A percentile compares a stretch with the other conserved stretches of the same genome.
These are phyloP conservation scores for Fomitopsis pulvina DNA, from an alignment of 768 basidiomycete species.

Conservation along the genomic window DNA sequence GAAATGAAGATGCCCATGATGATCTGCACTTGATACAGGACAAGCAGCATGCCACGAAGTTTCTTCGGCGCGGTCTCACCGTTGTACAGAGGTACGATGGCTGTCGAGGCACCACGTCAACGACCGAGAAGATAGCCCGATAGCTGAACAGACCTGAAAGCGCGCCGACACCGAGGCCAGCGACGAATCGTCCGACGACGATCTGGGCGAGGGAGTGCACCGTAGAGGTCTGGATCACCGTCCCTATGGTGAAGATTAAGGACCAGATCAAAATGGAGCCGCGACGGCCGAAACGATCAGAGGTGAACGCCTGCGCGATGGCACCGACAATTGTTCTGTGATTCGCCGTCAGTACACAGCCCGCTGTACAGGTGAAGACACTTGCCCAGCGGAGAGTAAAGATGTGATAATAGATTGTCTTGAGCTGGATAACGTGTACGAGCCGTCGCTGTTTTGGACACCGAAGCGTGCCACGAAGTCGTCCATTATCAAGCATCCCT, in stretches of 20 bases:
- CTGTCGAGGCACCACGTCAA: too few relatives aligned
- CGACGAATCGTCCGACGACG: slow-evolving; percentile 66
- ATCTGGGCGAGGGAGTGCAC: slow-evolving; percentile 55
- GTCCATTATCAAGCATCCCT: slow-evolving; percentile 77
- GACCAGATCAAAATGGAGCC: slow-evolving; percentile 76
- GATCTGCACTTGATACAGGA: slow-evolving; percentile 74
- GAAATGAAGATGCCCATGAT: slow-evolving; percentile 67
- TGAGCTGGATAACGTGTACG: slow-evolving; percentile 46
- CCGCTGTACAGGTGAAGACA: neutral
- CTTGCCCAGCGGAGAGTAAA: slow-evolving; percentile 64
- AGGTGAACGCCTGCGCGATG: slow-evolving; percentile 64
- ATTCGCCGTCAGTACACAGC: neutral
- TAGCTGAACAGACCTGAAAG: slow-evolving; percentile 47
- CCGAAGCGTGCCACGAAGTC: slow-evolving; percentile 72
- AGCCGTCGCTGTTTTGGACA: slow-evolving; percentile 38
- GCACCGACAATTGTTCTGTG: slow-evolving; percentile 37
- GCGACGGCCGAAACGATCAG: slow-evolving; percentile 64
- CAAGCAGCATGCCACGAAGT: slow-evolving; percentile 63
- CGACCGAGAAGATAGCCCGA: too few relatives aligned
- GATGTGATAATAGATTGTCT: slow-evolving; percentile 77
- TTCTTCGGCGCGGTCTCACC: slow-evolving; percentile 75
- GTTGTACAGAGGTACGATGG: slow-evolving; percentile 47
- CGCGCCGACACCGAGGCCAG: slow-evolving; percentile 74
- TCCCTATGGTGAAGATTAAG: slow-evolving; percentile 62
- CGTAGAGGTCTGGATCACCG: slow-evolving; percentile 65